These are phyloP conservation scores for Boletus reticuloceps DNA, from an alignment of 768 basidiomycete genomes.

Conservation along the genomic window DNA sequence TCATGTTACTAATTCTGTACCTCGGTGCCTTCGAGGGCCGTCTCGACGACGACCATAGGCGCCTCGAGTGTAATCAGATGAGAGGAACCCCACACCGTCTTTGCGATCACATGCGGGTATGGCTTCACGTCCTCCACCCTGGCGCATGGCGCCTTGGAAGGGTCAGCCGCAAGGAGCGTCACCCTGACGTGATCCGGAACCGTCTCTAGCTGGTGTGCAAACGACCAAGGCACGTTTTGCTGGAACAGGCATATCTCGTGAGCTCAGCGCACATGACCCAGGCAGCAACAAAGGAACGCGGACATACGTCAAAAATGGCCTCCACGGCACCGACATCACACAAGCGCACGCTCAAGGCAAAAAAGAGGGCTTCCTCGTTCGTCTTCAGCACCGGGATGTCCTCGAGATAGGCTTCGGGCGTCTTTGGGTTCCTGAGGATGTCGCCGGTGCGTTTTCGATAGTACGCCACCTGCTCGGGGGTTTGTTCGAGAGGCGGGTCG, in stretches of 20 bases:
- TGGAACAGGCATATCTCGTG: neutral
- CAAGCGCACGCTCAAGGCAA: neutral
- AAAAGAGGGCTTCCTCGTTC: slow-evolving; percentile 1
- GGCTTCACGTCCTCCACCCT: slow-evolving; percentile 1
- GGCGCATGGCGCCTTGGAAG: neutral
- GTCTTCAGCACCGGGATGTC: neutral
- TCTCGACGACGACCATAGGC: slow-evolving; percentile 12
- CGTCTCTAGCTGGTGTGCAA: slow-evolving; percentile 1
- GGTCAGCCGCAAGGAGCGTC: slow-evolving; percentile 13
- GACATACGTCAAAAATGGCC: slow-evolving; percentile 13
- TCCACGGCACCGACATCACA: slow-evolving; percentile 9
- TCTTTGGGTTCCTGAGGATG: neutral
- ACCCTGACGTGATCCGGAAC: slow-evolving; percentile 10
- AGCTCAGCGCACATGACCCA: neutral
- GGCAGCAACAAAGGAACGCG: too few species aligned
- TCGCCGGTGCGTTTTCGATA: neutral
- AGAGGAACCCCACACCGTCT: slow-evolving; percentile 7
- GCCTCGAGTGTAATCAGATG: slow-evolving; percentile 16
- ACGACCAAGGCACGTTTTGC: slow-evolving; percentile 27
- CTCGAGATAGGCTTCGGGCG: neutral
- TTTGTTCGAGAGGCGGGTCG: slow-evolving; percentile 15
- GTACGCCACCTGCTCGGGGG: neutral
- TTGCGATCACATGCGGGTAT: slow-evolving; percentile 3
- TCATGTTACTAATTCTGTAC: neutral
- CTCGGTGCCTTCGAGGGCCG: slow-evolving; percentile 3